phyloP scores from a whole-genome alignment of 306 rosid species.

The Acacia acuminata region DNA sequence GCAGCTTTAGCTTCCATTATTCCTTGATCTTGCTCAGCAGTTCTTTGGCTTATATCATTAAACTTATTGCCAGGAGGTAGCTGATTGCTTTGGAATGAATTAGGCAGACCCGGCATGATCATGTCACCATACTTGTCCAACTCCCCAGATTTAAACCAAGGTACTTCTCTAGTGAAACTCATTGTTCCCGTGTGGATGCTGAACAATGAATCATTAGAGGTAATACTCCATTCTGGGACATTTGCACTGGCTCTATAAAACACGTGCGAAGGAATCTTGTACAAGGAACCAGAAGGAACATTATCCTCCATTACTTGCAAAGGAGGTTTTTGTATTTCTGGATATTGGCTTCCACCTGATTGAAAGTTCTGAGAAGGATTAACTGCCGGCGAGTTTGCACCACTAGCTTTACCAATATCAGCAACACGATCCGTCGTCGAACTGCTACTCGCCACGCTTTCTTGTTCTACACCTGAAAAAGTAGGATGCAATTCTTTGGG shows the following conservation, averaged over 20 bases:
- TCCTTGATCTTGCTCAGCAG: slow-evolving; percentile 14
- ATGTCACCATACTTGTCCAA: slow-evolving; percentile 14
- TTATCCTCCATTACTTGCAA: slow-evolving; percentile 64
- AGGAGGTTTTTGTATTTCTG: slow-evolving; percentile 56
- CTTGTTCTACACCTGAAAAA: slow-evolving; percentile 17
- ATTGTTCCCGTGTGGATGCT: slow-evolving; percentile 80
- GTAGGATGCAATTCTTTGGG: background rate
- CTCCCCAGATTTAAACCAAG: slow-evolving; percentile 33
- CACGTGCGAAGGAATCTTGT: slow-evolving; percentile 61
- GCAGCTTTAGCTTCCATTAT: slow-evolving; percentile 61
- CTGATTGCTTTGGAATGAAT: slow-evolving; percentile 6
- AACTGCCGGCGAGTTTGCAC: background rate
- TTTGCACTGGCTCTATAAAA: slow-evolving; percentile 52
- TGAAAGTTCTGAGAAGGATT: background rate
- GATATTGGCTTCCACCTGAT: background rate
- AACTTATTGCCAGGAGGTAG: slow-evolving; percentile 19
- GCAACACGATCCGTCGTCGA: background rate
- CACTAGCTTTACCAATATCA: background rate
- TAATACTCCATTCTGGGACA: slow-evolving; percentile 66
- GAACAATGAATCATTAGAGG: slow-evolving; percentile 81
- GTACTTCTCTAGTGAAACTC: slow-evolving; percentile 71
- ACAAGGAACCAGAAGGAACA: slow-evolving; percentile 9
- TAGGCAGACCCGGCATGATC: background rate
- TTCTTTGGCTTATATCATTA: slow-evolving; percentile 24
- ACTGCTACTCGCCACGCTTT: background rate